Percentiles rank a stretch among this genome's conserved stretches.
Evolutionary conservation across 352 stramenopile species (phyloP).

Genomic region (Globisporangium canariense): DNA sequence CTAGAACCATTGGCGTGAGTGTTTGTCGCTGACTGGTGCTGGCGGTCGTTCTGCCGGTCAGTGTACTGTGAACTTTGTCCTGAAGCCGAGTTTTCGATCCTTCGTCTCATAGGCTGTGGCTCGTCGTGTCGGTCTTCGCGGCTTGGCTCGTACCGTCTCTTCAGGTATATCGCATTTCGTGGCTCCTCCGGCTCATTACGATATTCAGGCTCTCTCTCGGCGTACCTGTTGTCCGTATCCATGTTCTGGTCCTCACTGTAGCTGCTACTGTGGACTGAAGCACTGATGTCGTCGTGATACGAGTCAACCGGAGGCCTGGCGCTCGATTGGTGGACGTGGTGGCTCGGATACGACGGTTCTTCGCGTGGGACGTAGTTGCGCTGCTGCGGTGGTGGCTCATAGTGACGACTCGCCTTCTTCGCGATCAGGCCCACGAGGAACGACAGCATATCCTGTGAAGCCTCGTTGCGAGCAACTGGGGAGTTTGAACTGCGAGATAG

Average conservation of each 20-base stretch:
- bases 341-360: neutral
- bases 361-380: neutral
- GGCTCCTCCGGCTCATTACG: neutral
- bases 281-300: neutral
- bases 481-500: conserved; percentile 22
- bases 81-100: neutral
- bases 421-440: conserved; percentile 39
- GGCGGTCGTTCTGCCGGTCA: neutral
- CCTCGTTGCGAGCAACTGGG: conserved; percentile 32
- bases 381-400: neutral
- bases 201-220: neutral
- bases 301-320: neutral
- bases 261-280: neutral
- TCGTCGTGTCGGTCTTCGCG: conserved; percentile 4
- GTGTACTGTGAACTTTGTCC: neutral
- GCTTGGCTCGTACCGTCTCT: conserved; percentile 17
- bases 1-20: neutral
- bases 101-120: conserved; percentile 2
- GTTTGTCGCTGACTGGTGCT: neutral
- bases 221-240: conserved; percentile 2
- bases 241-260: conserved; percentile 6
- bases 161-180: conserved; percentile 12
- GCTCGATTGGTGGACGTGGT: neutral
- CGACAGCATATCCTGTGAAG: conserved; percentile 36
- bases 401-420: conserved; percentile 18